Evolutionary conservation across 768 basidiomycete genomes (phyloP).

Genomic region (Lentinula sp.): DNA sequence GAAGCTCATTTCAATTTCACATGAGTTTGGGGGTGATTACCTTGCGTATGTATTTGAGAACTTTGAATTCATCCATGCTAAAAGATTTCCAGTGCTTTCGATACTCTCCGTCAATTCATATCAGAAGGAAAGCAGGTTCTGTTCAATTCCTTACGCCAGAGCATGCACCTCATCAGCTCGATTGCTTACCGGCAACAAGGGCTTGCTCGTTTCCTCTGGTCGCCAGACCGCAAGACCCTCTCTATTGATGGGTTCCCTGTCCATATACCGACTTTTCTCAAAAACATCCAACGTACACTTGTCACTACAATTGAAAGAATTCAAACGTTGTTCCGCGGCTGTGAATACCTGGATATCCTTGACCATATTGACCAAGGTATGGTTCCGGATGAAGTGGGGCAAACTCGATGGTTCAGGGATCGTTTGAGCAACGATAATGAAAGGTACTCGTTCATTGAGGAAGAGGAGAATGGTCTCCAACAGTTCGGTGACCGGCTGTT

Average conservation of each 20-base stretch:
- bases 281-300: neutral
- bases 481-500: too few relatives aligned
- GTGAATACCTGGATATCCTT: too few relatives aligned
- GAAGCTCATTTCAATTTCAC: neutral
- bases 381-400: too few relatives aligned
- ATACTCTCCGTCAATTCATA: neutral
- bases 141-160: neutral
- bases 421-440: too few relatives aligned
- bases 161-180: neutral
- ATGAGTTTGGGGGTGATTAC: neutral
- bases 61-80: neutral
- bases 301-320: neutral
- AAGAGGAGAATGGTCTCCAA: too few relatives aligned
- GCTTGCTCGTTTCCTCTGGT: neutral
- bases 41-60: neutral
- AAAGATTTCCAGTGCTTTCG: neutral
- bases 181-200: neutral
- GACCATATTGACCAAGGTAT: too few relatives aligned
- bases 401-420: too few relatives aligned
- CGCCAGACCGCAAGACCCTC: neutral
- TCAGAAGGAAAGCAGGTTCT: neutral
- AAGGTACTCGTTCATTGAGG: too few relatives aligned
- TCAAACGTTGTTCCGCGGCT: too few relatives aligned
- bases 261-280: neutral
- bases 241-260: neutral